phyloP scores from a whole-genome alignment of 495 filamentous ascomycete species.

The Daldinia decipiens region DNA sequence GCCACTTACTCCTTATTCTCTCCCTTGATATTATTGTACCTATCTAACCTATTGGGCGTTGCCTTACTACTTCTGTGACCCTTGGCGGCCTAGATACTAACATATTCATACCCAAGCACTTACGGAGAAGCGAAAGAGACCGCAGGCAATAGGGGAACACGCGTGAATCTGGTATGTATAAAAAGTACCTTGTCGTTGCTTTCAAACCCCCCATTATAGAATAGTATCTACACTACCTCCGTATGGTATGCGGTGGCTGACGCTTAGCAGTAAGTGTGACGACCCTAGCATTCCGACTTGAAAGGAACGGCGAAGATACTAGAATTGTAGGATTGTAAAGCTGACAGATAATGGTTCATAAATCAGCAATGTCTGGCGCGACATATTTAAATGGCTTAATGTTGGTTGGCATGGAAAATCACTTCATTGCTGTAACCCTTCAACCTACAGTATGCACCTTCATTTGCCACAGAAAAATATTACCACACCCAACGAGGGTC shows the following conservation, averaged over 20 bases:
- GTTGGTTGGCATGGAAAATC: constrained; percentile 31
- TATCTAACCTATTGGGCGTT: not conserved
- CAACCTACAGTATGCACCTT: constrained; percentile 30
- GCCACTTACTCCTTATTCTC: too few species aligned
- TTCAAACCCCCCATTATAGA: too few species aligned
- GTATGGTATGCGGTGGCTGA: too few species aligned
- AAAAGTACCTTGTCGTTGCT: too few species aligned
- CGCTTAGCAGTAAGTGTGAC: too few species aligned
- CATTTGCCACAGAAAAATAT: not conserved
- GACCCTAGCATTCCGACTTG: too few species aligned
- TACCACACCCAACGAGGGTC: not conserved
- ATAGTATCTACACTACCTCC: too few species aligned
- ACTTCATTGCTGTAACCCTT: constrained; percentile 25
- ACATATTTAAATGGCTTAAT: constrained; percentile 29
- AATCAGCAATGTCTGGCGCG: constrained; percentile 11
- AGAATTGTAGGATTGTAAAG: too few species aligned
- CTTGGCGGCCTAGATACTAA: not conserved
- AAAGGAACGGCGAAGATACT: too few species aligned
- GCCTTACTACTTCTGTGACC: not conserved
- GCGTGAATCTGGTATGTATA: constrained; percentile 9
- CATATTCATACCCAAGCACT: constrained; percentile 12
- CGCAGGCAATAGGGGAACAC: constrained; percentile 23
- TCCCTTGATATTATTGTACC: not conserved
- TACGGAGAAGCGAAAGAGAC: constrained; percentile 19
- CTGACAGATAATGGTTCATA: too few species aligned